phyloP scores from a whole-genome alignment of 768 basidiomycete genomes.

The Rhizopogon vesiculosus region DNA sequence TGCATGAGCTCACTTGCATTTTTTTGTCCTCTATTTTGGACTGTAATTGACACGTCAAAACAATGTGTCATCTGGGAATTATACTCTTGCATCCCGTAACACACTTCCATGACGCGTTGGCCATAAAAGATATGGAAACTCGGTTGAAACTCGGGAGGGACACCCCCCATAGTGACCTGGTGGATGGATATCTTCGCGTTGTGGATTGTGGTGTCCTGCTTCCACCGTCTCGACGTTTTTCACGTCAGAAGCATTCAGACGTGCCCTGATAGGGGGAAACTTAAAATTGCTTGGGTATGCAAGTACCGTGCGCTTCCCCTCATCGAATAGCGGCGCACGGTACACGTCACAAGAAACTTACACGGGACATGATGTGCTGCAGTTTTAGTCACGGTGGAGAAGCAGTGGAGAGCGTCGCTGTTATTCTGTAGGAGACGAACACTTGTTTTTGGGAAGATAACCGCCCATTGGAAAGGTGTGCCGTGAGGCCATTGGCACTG shows the following conservation, averaged over 20 bases:
- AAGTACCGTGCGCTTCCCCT: conserved; percentile 27
- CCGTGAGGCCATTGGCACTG: conserved; percentile 27
- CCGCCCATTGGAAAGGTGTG: conserved; percentile 31
- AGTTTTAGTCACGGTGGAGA: conserved; percentile 17
- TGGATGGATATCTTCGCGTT: not conserved
- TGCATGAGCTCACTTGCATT: conserved; percentile 3
- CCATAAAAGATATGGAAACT: conserved; percentile 4
- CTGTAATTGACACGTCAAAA: not conserved
- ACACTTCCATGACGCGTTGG: conserved; percentile 1
- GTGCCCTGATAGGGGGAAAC: conserved; percentile 10
- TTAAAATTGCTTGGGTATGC: conserved; percentile 26
- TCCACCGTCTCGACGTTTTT: not conserved
- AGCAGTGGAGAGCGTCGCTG: conserved; percentile 25
- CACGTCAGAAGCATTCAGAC: not conserved
- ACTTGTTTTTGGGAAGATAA: conserved; percentile 31
- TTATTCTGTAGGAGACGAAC: conserved; percentile 24
- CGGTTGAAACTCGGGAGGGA: conserved; percentile 4
- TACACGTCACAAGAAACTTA: conserved; percentile 27
- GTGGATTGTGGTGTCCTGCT: not conserved
- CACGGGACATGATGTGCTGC: conserved; percentile 24
- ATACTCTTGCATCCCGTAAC: conserved; percentile 1
- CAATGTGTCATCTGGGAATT: not conserved
- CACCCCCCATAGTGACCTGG: not conserved
- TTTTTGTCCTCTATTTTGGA: conserved; percentile 3
- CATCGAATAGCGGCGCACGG: conserved; percentile 28